Conservation (phyloP, 1,284 basidiomycete genomes). For the Entoloma clypeatum region DNA sequence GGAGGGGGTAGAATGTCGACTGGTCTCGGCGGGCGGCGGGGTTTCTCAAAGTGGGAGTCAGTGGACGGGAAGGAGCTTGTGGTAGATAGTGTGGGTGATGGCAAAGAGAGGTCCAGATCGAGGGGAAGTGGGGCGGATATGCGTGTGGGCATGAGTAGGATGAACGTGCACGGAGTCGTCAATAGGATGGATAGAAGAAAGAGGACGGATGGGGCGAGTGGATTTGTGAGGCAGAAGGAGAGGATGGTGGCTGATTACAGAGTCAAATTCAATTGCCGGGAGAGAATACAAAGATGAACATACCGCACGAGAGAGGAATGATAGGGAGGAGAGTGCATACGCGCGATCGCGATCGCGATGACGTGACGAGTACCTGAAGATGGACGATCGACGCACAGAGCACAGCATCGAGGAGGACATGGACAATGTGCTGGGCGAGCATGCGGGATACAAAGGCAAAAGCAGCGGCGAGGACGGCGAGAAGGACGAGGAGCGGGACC, state of each 20-base stretch:
- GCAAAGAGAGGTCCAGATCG: conserved; percentile 2
- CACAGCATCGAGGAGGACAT: conserved; percentile 8
- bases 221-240: conserved; percentile 7
- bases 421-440: conserved; percentile 11
- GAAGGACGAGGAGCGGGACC: conserved; percentile 12
- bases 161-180: conserved; percentile 7
- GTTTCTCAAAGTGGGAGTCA: conserved; percentile 8
- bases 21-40: conserved; percentile 2
- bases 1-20: neutral
- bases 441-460: conserved; percentile 8
- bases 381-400: conserved; percentile 14
- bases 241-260: conserved; percentile 16
- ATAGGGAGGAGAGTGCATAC: conserved; percentile 10
- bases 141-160: conserved; percentile 6
- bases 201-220: conserved; percentile 6
- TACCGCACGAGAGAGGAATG: conserved; percentile 14
- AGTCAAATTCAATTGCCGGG: neutral
- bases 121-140: neutral
- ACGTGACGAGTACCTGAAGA: conserved; percentile 9
- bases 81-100: conserved; percentile 10
- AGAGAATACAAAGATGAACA: neutral
- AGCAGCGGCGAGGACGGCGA: conserved; percentile 12
- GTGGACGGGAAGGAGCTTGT: conserved; percentile 5
- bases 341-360: neutral
- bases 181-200: conserved; percentile 13